phyloP scores from a whole-genome alignment of 305 asterid species.

The Petunia hybrid region DNA sequence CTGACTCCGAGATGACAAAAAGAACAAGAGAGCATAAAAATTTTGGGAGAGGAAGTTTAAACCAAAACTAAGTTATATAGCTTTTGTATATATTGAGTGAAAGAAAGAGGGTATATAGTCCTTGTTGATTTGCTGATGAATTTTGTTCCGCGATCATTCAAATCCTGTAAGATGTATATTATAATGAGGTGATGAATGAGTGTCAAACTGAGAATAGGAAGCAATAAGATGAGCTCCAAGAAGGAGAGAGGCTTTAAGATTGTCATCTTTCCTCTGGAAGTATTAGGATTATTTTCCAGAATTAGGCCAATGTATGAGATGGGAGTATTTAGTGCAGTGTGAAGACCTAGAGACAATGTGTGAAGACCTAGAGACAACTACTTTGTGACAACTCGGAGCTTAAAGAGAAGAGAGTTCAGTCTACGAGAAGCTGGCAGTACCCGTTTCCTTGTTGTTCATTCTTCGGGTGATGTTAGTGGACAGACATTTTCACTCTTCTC shows the following conservation, averaged over 20 bases:
- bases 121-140: conserved; percentile 13
- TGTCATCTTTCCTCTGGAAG: not conserved
- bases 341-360: not conserved
- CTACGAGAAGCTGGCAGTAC: too few species aligned
- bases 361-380: not conserved
- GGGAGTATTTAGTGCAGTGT: not conserved
- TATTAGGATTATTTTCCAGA: not conserved
- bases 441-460: too few species aligned
- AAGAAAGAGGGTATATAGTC: not conserved
- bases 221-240: conserved; percentile 5
- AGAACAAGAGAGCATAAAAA: not conserved
- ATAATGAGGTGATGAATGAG: conserved; percentile 27
- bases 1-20: not conserved
- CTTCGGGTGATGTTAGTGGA: too few species aligned
- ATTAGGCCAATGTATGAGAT: conserved; percentile 21
- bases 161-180: conserved; percentile 2
- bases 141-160: conserved; percentile 3
- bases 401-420: too few species aligned
- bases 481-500: not conserved
- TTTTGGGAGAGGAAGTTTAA: not conserved
- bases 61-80: conserved; percentile 11
- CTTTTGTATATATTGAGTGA: conserved; percentile 16
- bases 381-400: not conserved
- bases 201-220: conserved; percentile 22
- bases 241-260: not conserved